Evolutionary conservation across 768 basidiomycete genomes (phyloP).

Genomic region (Lactarius vividus): DNA sequence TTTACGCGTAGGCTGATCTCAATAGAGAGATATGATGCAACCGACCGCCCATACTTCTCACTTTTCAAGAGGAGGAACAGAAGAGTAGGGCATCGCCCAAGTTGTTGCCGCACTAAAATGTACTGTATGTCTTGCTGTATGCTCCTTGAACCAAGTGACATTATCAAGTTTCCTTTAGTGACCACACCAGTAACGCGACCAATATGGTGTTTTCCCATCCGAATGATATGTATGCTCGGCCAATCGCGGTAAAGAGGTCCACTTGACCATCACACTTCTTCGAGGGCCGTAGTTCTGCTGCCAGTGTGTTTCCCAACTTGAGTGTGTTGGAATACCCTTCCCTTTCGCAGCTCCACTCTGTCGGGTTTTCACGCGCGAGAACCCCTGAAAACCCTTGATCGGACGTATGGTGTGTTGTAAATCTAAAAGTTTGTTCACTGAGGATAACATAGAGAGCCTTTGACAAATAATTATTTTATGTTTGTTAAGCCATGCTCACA

Average conservation of each 20-base stretch:
- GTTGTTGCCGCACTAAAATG: neutral
- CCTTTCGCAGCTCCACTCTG: neutral
- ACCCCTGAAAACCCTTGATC: neutral
- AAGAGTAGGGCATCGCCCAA: neutral
- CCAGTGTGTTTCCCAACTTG: neutral
- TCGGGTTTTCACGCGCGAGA: neutral
- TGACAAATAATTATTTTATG: neutral
- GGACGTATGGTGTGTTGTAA: neutral
- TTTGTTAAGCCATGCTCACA: neutral
- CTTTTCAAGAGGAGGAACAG: neutral
- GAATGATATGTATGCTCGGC: neutral
- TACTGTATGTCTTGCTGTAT: neutral
- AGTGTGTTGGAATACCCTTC: neutral
- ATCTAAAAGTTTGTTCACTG: neutral
- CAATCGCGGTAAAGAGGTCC: neutral
- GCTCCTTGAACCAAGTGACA: neutral
- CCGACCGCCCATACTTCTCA: neutral
- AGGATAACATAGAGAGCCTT: neutral
- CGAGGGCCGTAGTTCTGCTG: neutral
- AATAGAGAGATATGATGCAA: neutral
- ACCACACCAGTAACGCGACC: neutral
- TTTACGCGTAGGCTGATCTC: neutral
- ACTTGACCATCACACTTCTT: neutral
- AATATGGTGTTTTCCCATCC: neutral
- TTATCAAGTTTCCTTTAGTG: neutral